phyloP scores from a whole-genome alignment of 2,329 filamentous ascomycete species.

The Orbilia javanica region DNA sequence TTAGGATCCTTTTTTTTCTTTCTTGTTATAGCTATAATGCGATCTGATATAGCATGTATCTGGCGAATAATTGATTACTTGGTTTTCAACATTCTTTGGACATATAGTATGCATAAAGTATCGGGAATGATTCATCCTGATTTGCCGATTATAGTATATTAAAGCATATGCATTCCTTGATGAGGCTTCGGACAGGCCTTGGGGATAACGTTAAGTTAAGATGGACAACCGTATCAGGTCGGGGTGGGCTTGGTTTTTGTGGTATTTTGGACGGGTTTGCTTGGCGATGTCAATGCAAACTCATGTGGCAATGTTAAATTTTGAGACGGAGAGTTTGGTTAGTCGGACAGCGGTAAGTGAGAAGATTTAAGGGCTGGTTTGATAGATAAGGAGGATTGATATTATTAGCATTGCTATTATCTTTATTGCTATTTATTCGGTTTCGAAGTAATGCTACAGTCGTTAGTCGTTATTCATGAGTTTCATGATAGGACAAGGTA shows the following conservation, averaged over 20 bases:
- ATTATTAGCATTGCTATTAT: neutral
- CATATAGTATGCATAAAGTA: neutral
- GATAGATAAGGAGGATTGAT: no score
- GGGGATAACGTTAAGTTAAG: conserved; percentile 2
- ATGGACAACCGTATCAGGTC: neutral
- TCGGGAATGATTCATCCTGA: conserved; percentile 15
- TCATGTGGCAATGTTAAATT: no score
- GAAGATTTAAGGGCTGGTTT: neutral
- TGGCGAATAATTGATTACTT: neutral
- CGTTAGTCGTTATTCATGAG: neutral
- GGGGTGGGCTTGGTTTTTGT: neutral
- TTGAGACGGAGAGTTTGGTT: neutral
- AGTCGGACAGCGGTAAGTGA: neutral
- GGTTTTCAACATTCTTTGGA: neutral
- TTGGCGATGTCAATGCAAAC: conserved; percentile 1
- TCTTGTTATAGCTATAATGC: neutral
- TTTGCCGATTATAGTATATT: neutral
- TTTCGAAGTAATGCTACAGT: neutral
- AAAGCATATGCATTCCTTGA: neutral
- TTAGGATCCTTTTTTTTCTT: neutral
- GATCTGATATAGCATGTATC: neutral
- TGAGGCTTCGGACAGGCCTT: neutral
- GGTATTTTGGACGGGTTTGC: neutral
- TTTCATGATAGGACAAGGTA: neutral
- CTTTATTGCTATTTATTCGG: no score